Evolutionary conservation across 1,139 yeast genomes (phyloP).

Genomic region (Diutina scorzettiae): DNA sequence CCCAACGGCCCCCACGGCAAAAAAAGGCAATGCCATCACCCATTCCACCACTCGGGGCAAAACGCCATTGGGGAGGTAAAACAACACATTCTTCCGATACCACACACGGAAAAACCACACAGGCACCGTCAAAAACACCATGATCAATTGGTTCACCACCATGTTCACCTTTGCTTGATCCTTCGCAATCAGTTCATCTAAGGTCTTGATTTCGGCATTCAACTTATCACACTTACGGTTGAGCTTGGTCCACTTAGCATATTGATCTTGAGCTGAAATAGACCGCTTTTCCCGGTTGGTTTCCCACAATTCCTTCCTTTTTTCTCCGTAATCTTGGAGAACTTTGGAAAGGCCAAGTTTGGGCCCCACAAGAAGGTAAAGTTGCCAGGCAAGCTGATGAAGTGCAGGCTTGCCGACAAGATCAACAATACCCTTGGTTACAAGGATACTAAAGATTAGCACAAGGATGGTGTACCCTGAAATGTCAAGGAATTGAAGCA

Average conservation of each 20-base stretch:
- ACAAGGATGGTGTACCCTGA: constrained; percentile 10
- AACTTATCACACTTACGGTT: constrained; percentile 60
- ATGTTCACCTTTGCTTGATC: constrained; percentile 28
- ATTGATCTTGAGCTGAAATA: constrained; percentile 83
- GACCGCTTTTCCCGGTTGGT: constrained; percentile 42
- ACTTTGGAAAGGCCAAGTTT: constrained; percentile 18
- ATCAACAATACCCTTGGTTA: constrained; percentile 19
- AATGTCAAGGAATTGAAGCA: constrained; percentile 3
- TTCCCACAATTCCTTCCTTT: constrained; percentile 33
- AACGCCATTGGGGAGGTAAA: constrained; percentile 47
- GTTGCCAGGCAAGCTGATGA: constrained; percentile 28
- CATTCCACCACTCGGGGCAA: constrained; percentile 50
- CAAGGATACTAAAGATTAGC: constrained; percentile 19
- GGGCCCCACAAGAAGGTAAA: constrained; percentile 25
- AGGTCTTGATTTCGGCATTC: constrained; percentile 35
- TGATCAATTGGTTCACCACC: constrained; percentile 17
- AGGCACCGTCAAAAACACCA: constrained; percentile 27
- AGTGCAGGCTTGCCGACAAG: constrained; percentile 24
- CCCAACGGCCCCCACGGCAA: constrained; percentile 43
- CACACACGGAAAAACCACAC: constrained; percentile 40
- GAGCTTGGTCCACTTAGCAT: constrained; percentile 91
- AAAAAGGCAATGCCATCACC: constrained; percentile 48
- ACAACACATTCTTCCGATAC: constrained; percentile 46
- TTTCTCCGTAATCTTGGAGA: constrained; percentile 22
- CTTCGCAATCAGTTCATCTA: constrained; percentile 25